phyloP scores from a whole-genome alignment of 2,329 filamentous ascomycete genomes.

The Chrysoporthe puriensis region DNA sequence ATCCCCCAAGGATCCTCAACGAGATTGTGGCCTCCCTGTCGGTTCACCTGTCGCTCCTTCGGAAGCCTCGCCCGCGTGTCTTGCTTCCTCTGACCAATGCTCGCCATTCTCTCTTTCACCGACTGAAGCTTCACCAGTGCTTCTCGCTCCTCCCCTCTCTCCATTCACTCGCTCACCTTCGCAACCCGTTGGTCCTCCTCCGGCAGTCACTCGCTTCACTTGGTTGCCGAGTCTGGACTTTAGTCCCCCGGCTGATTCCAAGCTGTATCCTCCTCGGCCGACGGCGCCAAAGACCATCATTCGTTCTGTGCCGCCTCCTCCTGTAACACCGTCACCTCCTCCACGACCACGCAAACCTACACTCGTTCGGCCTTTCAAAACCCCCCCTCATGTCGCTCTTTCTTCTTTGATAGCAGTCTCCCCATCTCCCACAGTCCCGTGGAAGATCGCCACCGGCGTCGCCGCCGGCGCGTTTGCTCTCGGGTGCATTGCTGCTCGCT shows the following conservation, averaged over 20 bases:
- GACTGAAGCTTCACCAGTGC: not conserved
- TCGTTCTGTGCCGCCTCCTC: not conserved
- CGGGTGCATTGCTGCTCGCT: conserved; percentile 25
- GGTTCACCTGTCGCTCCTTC: conserved; percentile 1
- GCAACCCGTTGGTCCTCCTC: not conserved
- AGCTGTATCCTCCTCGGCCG: not conserved
- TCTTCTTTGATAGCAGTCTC: not conserved
- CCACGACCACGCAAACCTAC: conserved; percentile 18
- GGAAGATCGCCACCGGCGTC: conserved; percentile 22
- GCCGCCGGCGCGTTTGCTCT: conserved; percentile 24
- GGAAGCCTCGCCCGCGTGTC: not conserved
- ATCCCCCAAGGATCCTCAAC: not conserved
- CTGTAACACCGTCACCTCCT: not conserved
- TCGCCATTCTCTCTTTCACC: not conserved
- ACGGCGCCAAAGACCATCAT: not conserved
- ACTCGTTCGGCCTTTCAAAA: conserved; percentile 10
- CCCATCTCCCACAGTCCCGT: conserved; percentile 11
- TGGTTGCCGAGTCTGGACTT: conserved; percentile 5
- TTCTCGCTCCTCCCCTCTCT: not conserved
- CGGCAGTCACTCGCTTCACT: not conserved
- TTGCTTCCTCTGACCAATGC: not conserved
- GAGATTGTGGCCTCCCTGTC: conserved; percentile 7
- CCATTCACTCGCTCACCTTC: not conserved
- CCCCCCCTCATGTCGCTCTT: conserved; percentile 5
- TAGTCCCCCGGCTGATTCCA: not conserved